Evolutionary conservation across 2,329 filamentous ascomycete genomes (phyloP).

Genomic region (Stemphylium lycopersici): DNA sequence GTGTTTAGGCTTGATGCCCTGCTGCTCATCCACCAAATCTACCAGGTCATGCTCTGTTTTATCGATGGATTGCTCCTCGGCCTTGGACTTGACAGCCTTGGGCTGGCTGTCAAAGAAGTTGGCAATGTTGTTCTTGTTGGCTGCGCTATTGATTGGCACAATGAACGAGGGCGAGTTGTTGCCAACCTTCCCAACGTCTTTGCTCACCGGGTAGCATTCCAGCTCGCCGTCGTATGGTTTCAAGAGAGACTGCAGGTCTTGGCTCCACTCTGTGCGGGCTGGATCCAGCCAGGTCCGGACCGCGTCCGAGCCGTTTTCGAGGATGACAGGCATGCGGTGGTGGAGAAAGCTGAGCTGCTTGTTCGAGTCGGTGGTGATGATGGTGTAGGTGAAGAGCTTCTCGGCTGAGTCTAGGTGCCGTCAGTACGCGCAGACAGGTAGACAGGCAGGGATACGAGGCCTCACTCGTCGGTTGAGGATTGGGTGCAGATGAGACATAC

Average conservation of each 20-base stretch:
- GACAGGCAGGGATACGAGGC: too few species aligned
- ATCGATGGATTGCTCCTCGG: slow-evolving; percentile 5
- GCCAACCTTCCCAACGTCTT: slow-evolving; percentile 92
- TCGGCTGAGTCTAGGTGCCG: slow-evolving; percentile 61
- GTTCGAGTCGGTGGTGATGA: slow-evolving; percentile 91
- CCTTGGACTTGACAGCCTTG: slow-evolving; percentile 26
- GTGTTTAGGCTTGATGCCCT: slow-evolving; percentile 43
- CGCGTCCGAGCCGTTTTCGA: slow-evolving; percentile 75
- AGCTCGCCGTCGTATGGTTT: slow-evolving; percentile 79
- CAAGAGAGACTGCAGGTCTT: slow-evolving; percentile 78
- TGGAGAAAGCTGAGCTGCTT: slow-evolving; percentile 84
- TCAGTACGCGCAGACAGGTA: slow-evolving; percentile 22
- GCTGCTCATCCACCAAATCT: slow-evolving; percentile 24
- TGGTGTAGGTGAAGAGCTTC: slow-evolving; percentile 84
- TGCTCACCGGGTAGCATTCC: slow-evolving; percentile 83
- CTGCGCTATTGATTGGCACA: slow-evolving; percentile 79
- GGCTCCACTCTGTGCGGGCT: slow-evolving; percentile 71
- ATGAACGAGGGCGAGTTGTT: slow-evolving; percentile 87
- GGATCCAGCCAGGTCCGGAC: slow-evolving; percentile 83
- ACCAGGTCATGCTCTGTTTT: slow-evolving; percentile 30
- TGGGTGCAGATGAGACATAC: slow-evolving; percentile 48
- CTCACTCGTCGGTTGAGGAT: too few species aligned
- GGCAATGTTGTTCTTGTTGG: slow-evolving; percentile 91
- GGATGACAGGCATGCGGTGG: slow-evolving; percentile 92
- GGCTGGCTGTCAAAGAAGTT: slow-evolving; percentile 81